Conservation (phyloP, 345 rosid genomes). For the Fremontodendron californicum region DNA sequence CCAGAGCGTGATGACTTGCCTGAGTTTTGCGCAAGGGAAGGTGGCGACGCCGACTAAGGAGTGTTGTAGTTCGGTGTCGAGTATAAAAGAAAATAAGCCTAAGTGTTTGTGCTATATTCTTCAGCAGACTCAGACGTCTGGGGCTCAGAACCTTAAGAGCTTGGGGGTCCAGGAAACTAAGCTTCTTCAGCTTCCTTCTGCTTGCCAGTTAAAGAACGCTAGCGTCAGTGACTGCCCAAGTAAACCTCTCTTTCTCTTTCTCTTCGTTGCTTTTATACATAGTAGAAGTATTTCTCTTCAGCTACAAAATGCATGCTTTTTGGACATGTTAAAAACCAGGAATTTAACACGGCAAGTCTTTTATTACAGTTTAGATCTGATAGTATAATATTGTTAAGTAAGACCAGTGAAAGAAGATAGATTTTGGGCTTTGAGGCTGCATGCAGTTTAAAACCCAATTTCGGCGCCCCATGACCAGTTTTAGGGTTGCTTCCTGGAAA, state of each 20-base stretch:
- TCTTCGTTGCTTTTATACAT: neutral
- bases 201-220: conserved; percentile 67
- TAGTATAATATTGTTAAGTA: too few relatives aligned
- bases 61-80: conserved; percentile 57
- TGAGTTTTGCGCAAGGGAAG: conserved; percentile 67
- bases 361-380: neutral
- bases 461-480: too few relatives aligned
- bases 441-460: neutral
- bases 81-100: conserved; percentile 52
- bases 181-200: conserved; percentile 73
- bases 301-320: neutral
- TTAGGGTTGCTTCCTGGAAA: too few relatives aligned
- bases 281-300: neutral
- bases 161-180: conserved; percentile 61
- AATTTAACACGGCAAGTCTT: neutral
- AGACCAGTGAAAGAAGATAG: neutral
- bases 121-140: conserved; percentile 47
- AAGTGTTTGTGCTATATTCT: conserved; percentile 75
- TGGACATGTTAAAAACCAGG: neutral
- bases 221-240: conserved; percentile 66
- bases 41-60: conserved; percentile 44
- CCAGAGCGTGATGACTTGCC: conserved; percentile 58
- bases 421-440: neutral
- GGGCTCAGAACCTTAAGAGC: conserved; percentile 44
- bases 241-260: conserved; percentile 21